phyloP scores from a whole-genome alignment of 305 asterid species.

The Plantago coronopus region DNA sequence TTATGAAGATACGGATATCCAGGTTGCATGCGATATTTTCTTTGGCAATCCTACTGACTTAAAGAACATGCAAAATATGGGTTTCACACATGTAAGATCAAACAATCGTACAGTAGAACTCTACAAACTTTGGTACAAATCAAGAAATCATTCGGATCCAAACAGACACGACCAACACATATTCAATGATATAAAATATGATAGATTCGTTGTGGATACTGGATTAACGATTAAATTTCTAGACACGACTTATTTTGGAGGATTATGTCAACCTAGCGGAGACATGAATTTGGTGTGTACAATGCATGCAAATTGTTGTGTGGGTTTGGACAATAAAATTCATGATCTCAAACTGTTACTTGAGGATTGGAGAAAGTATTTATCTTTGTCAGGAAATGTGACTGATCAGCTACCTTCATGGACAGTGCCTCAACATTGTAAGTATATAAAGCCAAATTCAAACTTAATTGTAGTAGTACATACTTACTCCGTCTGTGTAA shows the following conservation, averaged over 20 bases:
- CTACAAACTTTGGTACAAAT: slow-evolving; percentile 30
- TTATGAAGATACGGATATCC: slow-evolving; percentile 25
- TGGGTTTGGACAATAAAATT: slow-evolving; percentile 31
- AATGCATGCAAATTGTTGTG: slow-evolving; percentile 44
- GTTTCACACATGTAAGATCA: slow-evolving; percentile 25
- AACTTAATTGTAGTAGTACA: too few species aligned
- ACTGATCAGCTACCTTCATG: too few species aligned
- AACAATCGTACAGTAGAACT: slow-evolving; percentile 26
- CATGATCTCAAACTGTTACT: slow-evolving; percentile 32
- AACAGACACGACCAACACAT: slow-evolving; percentile 29
- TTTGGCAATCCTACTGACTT: slow-evolving; percentile 4
- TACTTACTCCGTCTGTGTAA: too few species aligned
- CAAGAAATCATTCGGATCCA: slow-evolving; percentile 21
- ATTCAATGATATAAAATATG: slow-evolving; percentile 26
- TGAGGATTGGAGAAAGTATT: slow-evolving; percentile 30
- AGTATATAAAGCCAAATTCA: too few species aligned
- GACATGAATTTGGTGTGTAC: slow-evolving; percentile 28
- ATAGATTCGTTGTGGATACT: slow-evolving; percentile 20
- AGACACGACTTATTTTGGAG: slow-evolving; percentile 30
- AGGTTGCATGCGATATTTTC: slow-evolving; percentile 32
- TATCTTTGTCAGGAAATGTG: slow-evolving; percentile 20
- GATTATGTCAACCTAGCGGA: slow-evolving; percentile 35
- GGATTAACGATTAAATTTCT: slow-evolving; percentile 27
- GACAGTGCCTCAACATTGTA: too few species aligned
- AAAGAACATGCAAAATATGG: slow-evolving; percentile 26